Evolutionary conservation across 2,329 filamentous ascomycete genomes (phyloP).

Genomic region (Fusarium ramigenum): DNA sequence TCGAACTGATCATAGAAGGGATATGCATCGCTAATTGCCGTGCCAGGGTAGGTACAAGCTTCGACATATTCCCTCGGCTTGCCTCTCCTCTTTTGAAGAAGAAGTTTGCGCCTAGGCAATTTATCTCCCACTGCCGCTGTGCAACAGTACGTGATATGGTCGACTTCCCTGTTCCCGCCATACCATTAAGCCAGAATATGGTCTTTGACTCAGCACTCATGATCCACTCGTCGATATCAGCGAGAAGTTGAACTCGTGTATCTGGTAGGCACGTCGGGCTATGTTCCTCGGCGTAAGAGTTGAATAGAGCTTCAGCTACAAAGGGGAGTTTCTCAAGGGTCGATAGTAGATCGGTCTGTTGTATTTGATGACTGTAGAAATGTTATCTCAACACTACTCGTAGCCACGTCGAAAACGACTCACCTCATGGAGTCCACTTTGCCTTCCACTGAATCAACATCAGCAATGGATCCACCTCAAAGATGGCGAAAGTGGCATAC

Average conservation of each 20-base stretch:
- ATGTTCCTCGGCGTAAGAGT: conserved; percentile 48
- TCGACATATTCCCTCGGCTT: conserved; percentile 46
- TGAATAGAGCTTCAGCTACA: conserved; percentile 41
- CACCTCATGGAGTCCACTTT: neutral
- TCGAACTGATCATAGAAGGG: neutral
- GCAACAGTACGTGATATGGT: conserved; percentile 54
- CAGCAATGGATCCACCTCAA: accelerated
- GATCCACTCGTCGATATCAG: conserved; percentile 9
- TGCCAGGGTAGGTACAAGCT: conserved; percentile 53
- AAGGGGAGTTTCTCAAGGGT: neutral
- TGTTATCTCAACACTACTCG: accelerated
- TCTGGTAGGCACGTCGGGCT: conserved; percentile 43
- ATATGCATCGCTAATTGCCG: conserved; percentile 41
- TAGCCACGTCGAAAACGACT: accelerated
- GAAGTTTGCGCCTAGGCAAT: conserved; percentile 48
- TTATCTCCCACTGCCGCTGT: neutral
- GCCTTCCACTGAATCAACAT: accelerated
- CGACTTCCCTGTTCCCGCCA: conserved; percentile 54
- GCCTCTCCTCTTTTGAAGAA: conserved; percentile 54
- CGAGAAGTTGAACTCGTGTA: conserved; percentile 47
- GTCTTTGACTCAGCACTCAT: conserved; percentile 26
- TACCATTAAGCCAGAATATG: conserved; percentile 52
- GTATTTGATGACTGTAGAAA: neutral
- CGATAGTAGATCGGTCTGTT: accelerated
- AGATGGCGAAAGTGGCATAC: neutral